phyloP scores from a whole-genome alignment of 768 basidiomycete genomes.

The Leccinum longicurvipes region DNA sequence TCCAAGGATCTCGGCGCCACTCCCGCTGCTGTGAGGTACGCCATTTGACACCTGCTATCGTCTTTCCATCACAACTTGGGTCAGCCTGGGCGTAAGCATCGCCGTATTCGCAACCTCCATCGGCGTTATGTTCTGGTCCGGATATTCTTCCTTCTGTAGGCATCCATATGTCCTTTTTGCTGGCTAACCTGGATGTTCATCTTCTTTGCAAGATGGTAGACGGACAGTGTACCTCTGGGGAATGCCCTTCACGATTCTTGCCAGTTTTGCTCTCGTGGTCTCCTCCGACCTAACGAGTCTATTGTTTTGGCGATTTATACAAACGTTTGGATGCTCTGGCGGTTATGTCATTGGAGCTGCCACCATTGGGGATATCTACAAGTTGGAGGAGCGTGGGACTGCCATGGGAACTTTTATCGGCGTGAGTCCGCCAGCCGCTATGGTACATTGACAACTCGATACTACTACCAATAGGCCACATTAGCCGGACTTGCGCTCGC shows the following conservation, averaged over 20 bases:
- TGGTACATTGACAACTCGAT: background rate
- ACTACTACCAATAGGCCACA: conserved; percentile 31
- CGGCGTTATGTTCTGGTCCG: conserved; percentile 50
- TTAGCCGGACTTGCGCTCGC: conserved; percentile 62
- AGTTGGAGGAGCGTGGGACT: conserved; percentile 55
- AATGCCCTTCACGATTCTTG: conserved; percentile 56
- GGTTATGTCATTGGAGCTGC: conserved; percentile 54
- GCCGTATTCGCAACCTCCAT: conserved; percentile 44
- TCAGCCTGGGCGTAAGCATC: conserved; percentile 49
- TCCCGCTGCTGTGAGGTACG: conserved; percentile 53
- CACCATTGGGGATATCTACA: conserved; percentile 65
- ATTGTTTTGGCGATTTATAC: conserved; percentile 60
- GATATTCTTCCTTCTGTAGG: conserved; percentile 50
- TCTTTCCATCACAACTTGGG: background rate
- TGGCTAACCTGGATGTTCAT: background rate
- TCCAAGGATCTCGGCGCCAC: conserved; percentile 61
- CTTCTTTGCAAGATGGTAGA: conserved; percentile 54
- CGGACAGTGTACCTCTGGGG: conserved; percentile 54
- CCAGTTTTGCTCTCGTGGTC: conserved; percentile 56
- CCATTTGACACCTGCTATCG: background rate
- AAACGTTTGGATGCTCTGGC: conserved; percentile 61
- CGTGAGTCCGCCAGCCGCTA: conserved; percentile 30
- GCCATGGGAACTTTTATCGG: conserved; percentile 60
- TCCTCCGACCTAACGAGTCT: conserved; percentile 42
- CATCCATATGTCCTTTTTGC: conserved; percentile 1